phyloP scores from a whole-genome alignment of 139 green algal species.

The Nannochloris sp. region DNA sequence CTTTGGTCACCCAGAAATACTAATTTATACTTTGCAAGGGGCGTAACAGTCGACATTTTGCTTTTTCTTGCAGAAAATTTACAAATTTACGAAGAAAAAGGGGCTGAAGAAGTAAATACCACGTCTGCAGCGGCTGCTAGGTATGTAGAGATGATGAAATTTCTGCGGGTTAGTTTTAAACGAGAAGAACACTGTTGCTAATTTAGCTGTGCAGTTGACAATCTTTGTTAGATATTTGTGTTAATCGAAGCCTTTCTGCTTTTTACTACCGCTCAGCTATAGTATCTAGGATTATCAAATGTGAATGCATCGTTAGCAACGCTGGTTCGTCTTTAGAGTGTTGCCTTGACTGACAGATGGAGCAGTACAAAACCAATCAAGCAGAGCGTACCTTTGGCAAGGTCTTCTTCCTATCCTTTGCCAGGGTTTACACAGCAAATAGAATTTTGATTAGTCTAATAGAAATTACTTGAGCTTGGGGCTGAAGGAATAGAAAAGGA shows the following conservation, averaged over 20 bases:
- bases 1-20: slow-evolving; percentile 90
- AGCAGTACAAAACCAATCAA: background rate
- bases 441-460: too few species aligned
- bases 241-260: background rate
- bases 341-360: background rate
- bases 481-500: background rate
- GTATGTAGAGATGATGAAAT: background rate
- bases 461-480: too few species aligned
- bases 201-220: background rate
- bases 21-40: slow-evolving; percentile 98
- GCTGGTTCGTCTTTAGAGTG: too few species aligned
- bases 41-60: slow-evolving; percentile 40
- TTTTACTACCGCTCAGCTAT: background rate
- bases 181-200: background rate
- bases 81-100: background rate
- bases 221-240: background rate
- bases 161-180: background rate
- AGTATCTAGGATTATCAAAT: too few species aligned
- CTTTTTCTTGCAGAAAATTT: background rate
- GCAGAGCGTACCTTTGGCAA: background rate
- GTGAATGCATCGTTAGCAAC: too few species aligned
- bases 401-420: background rate
- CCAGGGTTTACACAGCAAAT: background rate
- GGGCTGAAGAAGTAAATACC: background rate
- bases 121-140: background rate